Conservation (phyloP, 2,329 filamentous ascomycete species). For the Pseudogymnoascus sp. region DNA sequence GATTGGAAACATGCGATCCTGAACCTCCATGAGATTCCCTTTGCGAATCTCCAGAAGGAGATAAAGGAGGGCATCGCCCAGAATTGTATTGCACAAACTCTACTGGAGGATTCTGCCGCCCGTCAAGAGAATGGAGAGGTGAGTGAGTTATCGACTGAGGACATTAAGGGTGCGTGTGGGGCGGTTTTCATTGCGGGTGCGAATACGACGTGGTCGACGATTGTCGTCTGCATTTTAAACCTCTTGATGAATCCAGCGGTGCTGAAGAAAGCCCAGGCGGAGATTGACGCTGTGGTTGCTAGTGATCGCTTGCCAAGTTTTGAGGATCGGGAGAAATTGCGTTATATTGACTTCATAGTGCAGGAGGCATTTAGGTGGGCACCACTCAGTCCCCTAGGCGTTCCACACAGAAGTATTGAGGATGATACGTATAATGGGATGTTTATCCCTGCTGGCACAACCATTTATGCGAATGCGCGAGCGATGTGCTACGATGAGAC, state of each 20-base stretch:
- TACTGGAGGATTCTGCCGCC: not conserved
- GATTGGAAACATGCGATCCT: conserved; percentile 29
- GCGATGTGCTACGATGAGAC: conserved; percentile 45
- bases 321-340: conserved; percentile 36
- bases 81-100: not conserved
- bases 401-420: conserved; percentile 46
- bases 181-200: conserved; percentile 40
- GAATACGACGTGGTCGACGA: conserved; percentile 34
- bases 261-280: conserved; percentile 39
- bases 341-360: conserved; percentile 39
- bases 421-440: conserved; percentile 52
- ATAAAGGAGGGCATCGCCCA: conserved; percentile 4
- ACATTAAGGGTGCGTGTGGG: conserved; percentile 42
- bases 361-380: conserved; percentile 40
- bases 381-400: conserved; percentile 41
- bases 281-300: conserved; percentile 42
- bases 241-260: conserved; percentile 24
- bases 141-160: conserved; percentile 15
- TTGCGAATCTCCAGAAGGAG: conserved; percentile 17
- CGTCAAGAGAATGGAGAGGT: not conserved
- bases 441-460: conserved; percentile 45
- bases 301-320: conserved; percentile 38
- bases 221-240: conserved; percentile 37
- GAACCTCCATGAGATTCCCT: conserved; percentile 39
- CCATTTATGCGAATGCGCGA: conserved; percentile 37